Base-by-base conservation (phyloP, 495 filamentous ascomycete genomes). In the Amniculicola lignicola region DNA sequence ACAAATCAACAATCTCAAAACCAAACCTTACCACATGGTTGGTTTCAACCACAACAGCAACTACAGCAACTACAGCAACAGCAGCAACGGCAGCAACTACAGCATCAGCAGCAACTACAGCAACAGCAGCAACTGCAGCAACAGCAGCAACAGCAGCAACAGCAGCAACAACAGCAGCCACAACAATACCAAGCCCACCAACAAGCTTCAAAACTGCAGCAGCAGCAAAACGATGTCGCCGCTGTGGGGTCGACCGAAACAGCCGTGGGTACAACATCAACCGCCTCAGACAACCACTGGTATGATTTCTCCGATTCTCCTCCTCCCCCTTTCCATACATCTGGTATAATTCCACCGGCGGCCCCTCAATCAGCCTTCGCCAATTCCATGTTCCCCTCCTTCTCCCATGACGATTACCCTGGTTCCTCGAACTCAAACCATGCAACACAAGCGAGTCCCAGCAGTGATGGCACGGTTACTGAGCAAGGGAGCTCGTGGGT, bases 51-150 rank as follows among this genome's bases (percentile, higher is more conserved):
- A 36, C 24, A 38, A 11, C 38, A 45, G 25, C 27, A 15, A 33
- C 12, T 33, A 33, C 38, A 11, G 23, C 51, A 54, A 35, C n/a
- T 10, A 7, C 3, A 45, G 38, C 51, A 46, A 29, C 51, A 33
- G 24, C 12, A 7, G 37, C 24, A 55, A 22, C 43, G 38, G 31
- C 41, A 55, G 10, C 52, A 35, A 21, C 28, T n/a, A 14, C 31
- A 15, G n/a, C 29, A 48, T n/a, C 15, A 12, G 2, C 36, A 22
- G 28, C 9, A 16, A 1, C 52, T 12, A 28, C 19, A 15, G 6
- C 40, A 54, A 12, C 16, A 2, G 11, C 37, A 54, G 27, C 25
- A 33, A 29, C 35, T 23, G 19, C 23, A 2, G 7, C 50, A 46
- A 18, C 25, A 37, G 11, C 28, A 24, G 14, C 41, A 54, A 16